Evolutionary conservation across 768 basidiomycete genomes (phyloP), one percentile per base, ranked within the genome.

Genomic region (Boletus sensibilis): DNA sequence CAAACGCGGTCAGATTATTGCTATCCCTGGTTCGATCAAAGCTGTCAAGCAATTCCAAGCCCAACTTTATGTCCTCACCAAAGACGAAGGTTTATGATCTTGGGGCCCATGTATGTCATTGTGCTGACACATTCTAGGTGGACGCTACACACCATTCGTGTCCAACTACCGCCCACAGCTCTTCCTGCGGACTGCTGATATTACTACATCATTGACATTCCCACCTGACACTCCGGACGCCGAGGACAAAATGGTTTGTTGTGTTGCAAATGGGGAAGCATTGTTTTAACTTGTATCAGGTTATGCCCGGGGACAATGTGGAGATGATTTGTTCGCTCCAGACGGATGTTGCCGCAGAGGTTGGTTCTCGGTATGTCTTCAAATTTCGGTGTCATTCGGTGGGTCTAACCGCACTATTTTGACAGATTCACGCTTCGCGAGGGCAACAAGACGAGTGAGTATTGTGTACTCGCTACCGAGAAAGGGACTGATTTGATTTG

Each of bases 301-400:
- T 98, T 63, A 95, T 97, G 92, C 96, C 96, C 47, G 96, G 96
- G 58, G 96, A 98, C 77, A 96, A 96, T 66, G 87, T 98, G 52
- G 94, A 97, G 75, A 87, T 98, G 79, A 79, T 92, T 52, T 92
- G 91, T 69, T 78, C 82, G 27, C 82, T 98, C 37, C 81, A 87
- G 25, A 85, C 87, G 65, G 92, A 95, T 67, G 87, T 97, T 59
- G 94, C 94, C 23, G 82, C 90, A 41, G 96, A 98, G 74, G 81
- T 85, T 60, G 94, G 96, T 50, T 86, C 88, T 57, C 85, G 94
- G 85, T 78, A 63, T n/a, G 73, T 67, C 44, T 43, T 34, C 11
- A 4, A 16, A 11, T 40, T 21, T 29, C 23, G 37, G 27, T 27
- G 37, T 38, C 18, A 25, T n/a, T 31, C 2, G 23, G 33, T 43